Base-by-base conservation (phyloP, 208 protist genomes). In the Herpetomonas tarakana region DNA sequence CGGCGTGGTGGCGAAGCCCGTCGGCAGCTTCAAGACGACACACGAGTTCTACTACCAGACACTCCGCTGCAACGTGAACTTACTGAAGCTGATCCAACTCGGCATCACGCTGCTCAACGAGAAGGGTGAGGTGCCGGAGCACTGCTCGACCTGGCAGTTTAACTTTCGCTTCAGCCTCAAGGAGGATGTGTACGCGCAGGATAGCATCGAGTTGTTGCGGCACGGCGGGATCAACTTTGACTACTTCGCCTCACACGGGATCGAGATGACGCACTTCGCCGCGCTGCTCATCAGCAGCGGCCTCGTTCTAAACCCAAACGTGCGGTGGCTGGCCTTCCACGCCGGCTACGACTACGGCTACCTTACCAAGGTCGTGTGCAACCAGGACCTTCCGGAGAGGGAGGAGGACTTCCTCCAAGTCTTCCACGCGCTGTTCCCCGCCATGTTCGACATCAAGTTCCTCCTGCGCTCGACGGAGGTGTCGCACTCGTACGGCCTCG, bases 261-360 rank as follows among this genome's bases (percentile, higher is more conserved):
- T 99, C 31, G 97, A 99, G 69, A 79, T 97, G 27, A 72, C 80
- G 4, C 83, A 97, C 50, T 99, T 99, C 77, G 98, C 93, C 11
- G 97, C 98, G 71, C 79, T 99, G 21, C 70, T 99, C 55, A 98
- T 98, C 47, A 86, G 86, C 12, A 99, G 97, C 25, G 98, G 98
- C 7, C 60, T 99, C 22, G 88, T 99, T 35, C 77, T 99, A 30
- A 97, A 90, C 72, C 83, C 96, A 19, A 86, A 98, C 31, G 88
- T 99, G 19, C 90, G 83, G 60, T 99, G 98, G 98, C 86, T 99
- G 19, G 94, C 96, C 19, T 99, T 99, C 78, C 98, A 99, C 61
- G 91, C 93, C 16, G 98, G 97, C 64, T 99, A 99, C 78, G 98
- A 99, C 80, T 99, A 99, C 87, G 98, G 96, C 35, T 99, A 99